Base-by-base conservation (phyloP, 768 basidiomycete genomes). In the Imleria badia region DNA sequence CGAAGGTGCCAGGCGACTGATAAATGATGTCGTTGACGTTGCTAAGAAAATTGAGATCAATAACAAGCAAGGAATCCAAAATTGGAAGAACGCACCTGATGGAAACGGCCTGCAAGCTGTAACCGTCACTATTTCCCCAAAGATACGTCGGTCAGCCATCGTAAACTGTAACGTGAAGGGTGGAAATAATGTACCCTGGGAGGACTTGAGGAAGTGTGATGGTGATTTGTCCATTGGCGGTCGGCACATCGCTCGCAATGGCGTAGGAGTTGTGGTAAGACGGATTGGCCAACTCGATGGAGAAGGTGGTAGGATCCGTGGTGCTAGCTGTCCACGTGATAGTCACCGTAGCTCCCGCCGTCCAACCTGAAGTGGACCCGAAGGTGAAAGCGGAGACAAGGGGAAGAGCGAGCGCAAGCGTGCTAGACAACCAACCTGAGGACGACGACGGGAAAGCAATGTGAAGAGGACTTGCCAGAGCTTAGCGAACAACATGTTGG, bases 401-500 rank as follows among this genome's bases (percentile, higher is more conserved):
- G 42, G 78, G 79, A 40, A 81, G 67, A 51, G 78, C 76, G 56
- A 76, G 67, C 52, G 76, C 71, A 58, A 82, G 63, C 41, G 76
- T 67, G 60, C 84, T 72, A 36, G 46, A 48, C 19, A 22, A 46
- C 29, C 11, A 41, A 38, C 6, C 2, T 22, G 19, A 42, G 40
- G 15, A 23, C 46, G 5, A 31, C 31, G 2, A 34, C 23, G 13
- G 5, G 6, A 1, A 35, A 23, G 7, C 0, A 23, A 15, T 3
- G 6, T 3, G 0, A 29, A 9, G 14, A 3, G 1, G 2, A 66
- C 77, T 14, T 47, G 82, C 83, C 68, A 71, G 66, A 83, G 68
- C 62, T 78, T 76, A 61, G 65, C 67, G 60, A 83, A 75, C 84
- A 83, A 75, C 84, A 85, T 84, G 66, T 63, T 77, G 59, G 13